A percentile compares a stretch with the other conserved stretches of the same genome.
Conservation (phyloP, 805 yeast genomes). For the Wickerhamomyces alni region DNA sequence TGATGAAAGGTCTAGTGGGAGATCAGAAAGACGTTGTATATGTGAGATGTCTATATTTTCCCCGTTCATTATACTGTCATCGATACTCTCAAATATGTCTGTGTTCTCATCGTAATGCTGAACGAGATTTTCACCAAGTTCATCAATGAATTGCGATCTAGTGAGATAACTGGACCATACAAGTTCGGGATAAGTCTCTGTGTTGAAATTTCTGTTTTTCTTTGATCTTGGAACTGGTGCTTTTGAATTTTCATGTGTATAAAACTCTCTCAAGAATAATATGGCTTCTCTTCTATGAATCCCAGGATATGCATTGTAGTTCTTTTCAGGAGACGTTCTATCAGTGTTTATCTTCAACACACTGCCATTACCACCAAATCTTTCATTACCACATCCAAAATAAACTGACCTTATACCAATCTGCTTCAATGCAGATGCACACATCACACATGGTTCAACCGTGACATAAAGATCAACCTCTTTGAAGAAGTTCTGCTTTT, state of each 20-base stretch:
- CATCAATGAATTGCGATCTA: conserved; percentile 39
- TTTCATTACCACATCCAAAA: conserved; percentile 90
- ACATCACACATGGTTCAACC: conserved; percentile 98
- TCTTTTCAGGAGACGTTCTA: conserved; percentile 20
- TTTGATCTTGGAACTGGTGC: conserved; percentile 82
- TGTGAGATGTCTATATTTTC: conserved; percentile 18
- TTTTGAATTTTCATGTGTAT: conserved; percentile 74
- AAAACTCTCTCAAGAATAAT: conserved; percentile 72
- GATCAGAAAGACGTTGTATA: conserved; percentile 7
- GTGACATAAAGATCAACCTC: conserved; percentile 79
- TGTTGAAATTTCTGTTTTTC: conserved; percentile 55
- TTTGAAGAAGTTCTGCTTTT: conserved; percentile 34
- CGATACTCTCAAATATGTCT: conserved; percentile 15
- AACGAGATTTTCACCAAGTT: conserved; percentile 28
- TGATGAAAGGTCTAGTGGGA: conserved; percentile 8
- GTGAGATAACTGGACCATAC: conserved; percentile 49
- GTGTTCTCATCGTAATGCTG: conserved; percentile 8
- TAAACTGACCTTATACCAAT: conserved; percentile 65
- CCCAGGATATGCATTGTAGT: conserved; percentile 67
- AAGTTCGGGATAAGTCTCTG: conserved; percentile 53
- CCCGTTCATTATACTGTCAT: conserved; percentile 10
- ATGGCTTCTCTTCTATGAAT: conserved; percentile 77
- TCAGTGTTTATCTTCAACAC: conserved; percentile 58
- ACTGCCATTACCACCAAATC: conserved; percentile 96
- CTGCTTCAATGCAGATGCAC: conserved; percentile 88